phyloP scores from a whole-genome alignment of 1,139 yeast species.

The Suhomyces panamericanus region DNA sequence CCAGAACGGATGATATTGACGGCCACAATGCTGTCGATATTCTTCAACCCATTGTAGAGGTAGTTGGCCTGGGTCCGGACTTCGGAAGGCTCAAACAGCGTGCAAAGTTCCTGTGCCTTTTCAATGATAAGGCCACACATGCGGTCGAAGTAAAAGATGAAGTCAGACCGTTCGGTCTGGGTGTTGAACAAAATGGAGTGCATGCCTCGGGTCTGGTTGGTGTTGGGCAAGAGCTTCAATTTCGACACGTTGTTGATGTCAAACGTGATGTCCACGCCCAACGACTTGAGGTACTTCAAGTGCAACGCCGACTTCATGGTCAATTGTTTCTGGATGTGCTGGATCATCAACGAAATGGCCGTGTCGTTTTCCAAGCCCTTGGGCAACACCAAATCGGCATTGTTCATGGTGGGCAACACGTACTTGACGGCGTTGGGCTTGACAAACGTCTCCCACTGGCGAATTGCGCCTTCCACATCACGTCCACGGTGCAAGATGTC shows the following conservation, averaged over 20 bases:
- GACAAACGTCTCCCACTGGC: slow-evolving; percentile 88
- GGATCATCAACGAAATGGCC: slow-evolving; percentile 77
- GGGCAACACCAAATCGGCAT: slow-evolving; percentile 86
- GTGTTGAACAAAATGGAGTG: slow-evolving; percentile 66
- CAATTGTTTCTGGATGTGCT: slow-evolving; percentile 76
- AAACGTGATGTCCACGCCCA: slow-evolving; percentile 47
- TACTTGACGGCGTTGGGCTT: slow-evolving; percentile 85
- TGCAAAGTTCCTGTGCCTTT: slow-evolving; percentile 56
- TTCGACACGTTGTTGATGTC: slow-evolving; percentile 30
- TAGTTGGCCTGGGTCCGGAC: slow-evolving; percentile 31
- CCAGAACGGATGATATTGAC: slow-evolving; percentile 87
- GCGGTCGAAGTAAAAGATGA: slow-evolving; percentile 82
- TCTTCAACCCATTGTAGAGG: slow-evolving; percentile 39
- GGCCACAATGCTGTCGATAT: slow-evolving; percentile 57
- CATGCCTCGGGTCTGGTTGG: slow-evolving; percentile 72
- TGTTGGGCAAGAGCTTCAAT: slow-evolving; percentile 47
- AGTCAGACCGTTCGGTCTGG: slow-evolving; percentile 65
- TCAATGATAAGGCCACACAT: slow-evolving; percentile 70
- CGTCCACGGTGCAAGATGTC: slow-evolving; percentile 87
- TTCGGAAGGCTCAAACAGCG: slow-evolving; percentile 25
- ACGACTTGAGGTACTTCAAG: slow-evolving; percentile 53
- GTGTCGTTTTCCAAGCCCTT: slow-evolving; percentile 80
- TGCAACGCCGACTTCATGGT: slow-evolving; percentile 65
- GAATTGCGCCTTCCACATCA: slow-evolving; percentile 74
- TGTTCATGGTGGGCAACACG: slow-evolving; percentile 74